A percentile compares a stretch with the other conserved stretches of the same genome.
These are phyloP conservation scores for Ceratocystiopsis brevicomis DNA, from an alignment of 2,329 filamentous ascomycete species.

Conservation along the genomic window DNA sequence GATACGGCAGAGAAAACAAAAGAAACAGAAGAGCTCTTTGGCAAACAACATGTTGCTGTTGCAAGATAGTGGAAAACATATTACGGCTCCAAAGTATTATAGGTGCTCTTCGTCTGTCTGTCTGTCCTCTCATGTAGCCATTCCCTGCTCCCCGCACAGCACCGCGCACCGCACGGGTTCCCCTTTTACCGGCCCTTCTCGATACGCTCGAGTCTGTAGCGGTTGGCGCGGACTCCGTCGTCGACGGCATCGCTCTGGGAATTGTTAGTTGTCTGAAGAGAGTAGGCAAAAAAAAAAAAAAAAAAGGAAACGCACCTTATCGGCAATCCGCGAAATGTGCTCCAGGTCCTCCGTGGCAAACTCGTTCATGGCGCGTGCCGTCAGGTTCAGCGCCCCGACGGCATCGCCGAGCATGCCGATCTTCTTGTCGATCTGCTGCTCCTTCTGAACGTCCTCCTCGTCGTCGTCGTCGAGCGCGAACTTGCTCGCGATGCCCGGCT, in stretches of 20 bases:
- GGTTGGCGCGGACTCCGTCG: conserved; percentile 43
- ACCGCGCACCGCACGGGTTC: too few relatives aligned
- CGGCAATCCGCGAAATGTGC: conserved; percentile 54
- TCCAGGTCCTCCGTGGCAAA: conserved; percentile 53
- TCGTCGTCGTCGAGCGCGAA: conserved; percentile 11
- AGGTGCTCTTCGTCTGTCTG: too few relatives aligned
- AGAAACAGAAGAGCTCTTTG: too few relatives aligned
- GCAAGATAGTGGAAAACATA: too few relatives aligned
- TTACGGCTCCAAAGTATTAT: too few relatives aligned
- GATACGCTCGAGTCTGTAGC: conserved; percentile 35
- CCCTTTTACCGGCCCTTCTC: conserved; percentile 5
- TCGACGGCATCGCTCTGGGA: conserved; percentile 65
- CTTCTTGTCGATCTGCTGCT: conserved; percentile 34
- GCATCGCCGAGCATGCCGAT: conserved; percentile 50
- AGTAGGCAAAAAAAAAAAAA: background rate
- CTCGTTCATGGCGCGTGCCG: conserved; percentile 6
- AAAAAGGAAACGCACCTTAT: conserved; percentile 40
- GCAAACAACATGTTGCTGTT: too few relatives aligned
- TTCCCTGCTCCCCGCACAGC: too few relatives aligned
- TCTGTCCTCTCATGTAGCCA: too few relatives aligned
- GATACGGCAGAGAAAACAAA: too few relatives aligned
- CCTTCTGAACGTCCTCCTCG: conserved; percentile 9
- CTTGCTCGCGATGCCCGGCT: conserved; percentile 13
- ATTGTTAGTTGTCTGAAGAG: conserved; percentile 1
- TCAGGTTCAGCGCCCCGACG: conserved; percentile 49